phyloP scores from a whole-genome alignment of 495 filamentous ascomycete genomes.

The Evernia prunastri region DNA sequence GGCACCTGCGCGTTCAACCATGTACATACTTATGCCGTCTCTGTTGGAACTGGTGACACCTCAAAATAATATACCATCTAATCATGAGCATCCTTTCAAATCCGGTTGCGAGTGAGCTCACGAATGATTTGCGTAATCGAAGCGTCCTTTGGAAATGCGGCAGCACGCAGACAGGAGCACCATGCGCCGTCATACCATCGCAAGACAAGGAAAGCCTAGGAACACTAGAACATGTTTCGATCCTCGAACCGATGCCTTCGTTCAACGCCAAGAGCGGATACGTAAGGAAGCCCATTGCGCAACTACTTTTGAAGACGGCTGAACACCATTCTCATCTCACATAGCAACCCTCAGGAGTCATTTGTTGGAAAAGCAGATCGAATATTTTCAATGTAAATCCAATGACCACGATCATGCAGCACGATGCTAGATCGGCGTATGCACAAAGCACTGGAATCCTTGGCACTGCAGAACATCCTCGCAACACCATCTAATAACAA shows the following conservation, averaged over 20 bases:
- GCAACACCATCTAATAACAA: too few species aligned
- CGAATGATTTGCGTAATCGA: too few species aligned
- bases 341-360: too few species aligned
- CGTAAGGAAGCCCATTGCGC: background rate
- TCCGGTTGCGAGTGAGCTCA: background rate
- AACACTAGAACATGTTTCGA: background rate
- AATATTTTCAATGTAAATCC: too few species aligned
- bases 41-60: slow-evolving; percentile 1
- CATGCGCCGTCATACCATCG: too few species aligned
- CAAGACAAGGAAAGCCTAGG: background rate
- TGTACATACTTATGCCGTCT: slow-evolving; percentile 18
- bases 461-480: too few species aligned
- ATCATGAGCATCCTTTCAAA: background rate
- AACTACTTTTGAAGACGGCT: background rate
- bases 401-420: too few species aligned
- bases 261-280: background rate
- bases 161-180: background rate
- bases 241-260: background rate
- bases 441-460: too few species aligned
- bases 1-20: slow-evolving; percentile 10
- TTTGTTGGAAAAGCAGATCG: too few species aligned
- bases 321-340: background rate
- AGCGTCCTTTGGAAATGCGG: background rate
- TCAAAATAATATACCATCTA: slow-evolving; percentile 16
- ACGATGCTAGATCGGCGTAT: too few species aligned